Conservation (phyloP, 345 rosid genomes). For the Toxicodendron radicans region DNA sequence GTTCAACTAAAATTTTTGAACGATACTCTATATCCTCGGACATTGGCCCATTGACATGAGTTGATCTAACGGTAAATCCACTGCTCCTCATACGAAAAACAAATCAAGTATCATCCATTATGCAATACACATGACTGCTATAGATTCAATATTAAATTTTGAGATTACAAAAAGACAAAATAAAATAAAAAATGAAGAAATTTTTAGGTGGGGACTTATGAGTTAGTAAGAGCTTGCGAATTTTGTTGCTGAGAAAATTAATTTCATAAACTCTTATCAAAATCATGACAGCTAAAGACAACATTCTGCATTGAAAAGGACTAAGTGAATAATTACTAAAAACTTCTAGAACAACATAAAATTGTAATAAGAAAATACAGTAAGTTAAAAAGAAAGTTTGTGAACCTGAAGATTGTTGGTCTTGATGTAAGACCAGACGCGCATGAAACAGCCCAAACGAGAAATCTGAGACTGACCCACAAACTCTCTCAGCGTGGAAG, state of each 20-base stretch:
- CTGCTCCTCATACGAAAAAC: background rate
- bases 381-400: slow-evolving; percentile 1
- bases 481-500: slow-evolving; percentile 71
- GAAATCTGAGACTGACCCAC: slow-evolving; percentile 93
- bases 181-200: too few relatives aligned
- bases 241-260: too few relatives aligned
- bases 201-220: too few relatives aligned
- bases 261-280: too few relatives aligned
- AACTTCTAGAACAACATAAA: too few relatives aligned
- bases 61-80: too few relatives aligned
- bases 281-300: too few relatives aligned
- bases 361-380: background rate
- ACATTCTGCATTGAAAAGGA: too few relatives aligned
- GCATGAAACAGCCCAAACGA: slow-evolving; percentile 85
- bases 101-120: background rate
- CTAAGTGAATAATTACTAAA: too few relatives aligned
- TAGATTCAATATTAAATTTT: background rate
- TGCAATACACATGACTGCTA: background rate
- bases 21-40: background rate
- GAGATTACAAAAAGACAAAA: too few relatives aligned
- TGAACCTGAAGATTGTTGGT: slow-evolving; percentile 82
- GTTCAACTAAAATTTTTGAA: background rate
- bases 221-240: too few relatives aligned
- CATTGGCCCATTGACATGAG: too few relatives aligned
- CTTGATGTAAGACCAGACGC: slow-evolving; percentile 90